Conservation (phyloP, 768 basidiomycete genomes). For the Tricholoma furcatifolium region DNA sequence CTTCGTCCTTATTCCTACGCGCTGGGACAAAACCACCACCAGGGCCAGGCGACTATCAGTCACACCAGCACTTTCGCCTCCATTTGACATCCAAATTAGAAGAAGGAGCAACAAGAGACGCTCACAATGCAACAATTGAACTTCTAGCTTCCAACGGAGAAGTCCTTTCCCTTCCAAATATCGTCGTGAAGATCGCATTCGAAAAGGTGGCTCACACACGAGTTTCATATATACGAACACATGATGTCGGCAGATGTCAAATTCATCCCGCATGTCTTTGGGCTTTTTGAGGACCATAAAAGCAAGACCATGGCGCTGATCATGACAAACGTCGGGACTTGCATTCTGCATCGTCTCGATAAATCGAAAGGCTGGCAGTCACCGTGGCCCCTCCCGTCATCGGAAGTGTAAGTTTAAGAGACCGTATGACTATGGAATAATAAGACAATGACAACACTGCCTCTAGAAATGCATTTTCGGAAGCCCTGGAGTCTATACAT, state of each 20-base stretch:
- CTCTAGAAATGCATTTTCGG: constrained; percentile 1
- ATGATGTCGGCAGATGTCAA: constrained; percentile 2
- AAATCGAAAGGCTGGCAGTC: no score
- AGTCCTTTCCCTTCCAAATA: not conserved
- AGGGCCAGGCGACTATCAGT: no score
- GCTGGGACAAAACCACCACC: no score
- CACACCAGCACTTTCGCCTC: not conserved
- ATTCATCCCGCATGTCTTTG: constrained; percentile 11
- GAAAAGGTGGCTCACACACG: constrained; percentile 6
- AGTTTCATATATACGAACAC: constrained; percentile 14
- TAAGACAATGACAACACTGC: not conserved
- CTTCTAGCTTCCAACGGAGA: not conserved
- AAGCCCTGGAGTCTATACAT: constrained; percentile 19
- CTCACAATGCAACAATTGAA: not conserved
- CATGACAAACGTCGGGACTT: constrained; percentile 13
- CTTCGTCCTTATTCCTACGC: no score
- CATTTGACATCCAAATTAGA: not conserved
- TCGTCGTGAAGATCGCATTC: constrained; percentile 15
- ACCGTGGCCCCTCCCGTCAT: no score
- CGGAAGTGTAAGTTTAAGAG: no score
- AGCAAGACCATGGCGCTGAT: constrained; percentile 12
- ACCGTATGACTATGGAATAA: no score
- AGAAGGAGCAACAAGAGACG: not conserved
- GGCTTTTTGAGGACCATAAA: constrained; percentile 16
- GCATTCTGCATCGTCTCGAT: not conserved